Percentiles rank a stretch among this genome's conserved stretches.
These are phyloP conservation scores for Hypoxylon sp. DNA, from an alignment of 2,329 filamentous ascomycete genomes.

Conservation along the genomic window DNA sequence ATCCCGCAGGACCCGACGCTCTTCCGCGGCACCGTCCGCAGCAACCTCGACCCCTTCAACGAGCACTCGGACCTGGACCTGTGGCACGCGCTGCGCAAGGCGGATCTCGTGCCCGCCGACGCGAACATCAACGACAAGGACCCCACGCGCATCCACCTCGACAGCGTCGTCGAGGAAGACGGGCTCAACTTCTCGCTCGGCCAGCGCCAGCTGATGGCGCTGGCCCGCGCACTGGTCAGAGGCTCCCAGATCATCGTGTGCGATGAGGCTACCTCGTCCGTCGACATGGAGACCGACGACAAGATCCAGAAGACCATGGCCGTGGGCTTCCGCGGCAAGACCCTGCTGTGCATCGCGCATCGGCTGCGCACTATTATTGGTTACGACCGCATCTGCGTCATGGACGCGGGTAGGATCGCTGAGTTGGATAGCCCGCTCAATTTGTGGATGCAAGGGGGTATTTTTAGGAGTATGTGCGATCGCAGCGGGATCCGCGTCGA, in stretches of 20 bases:
- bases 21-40: slow-evolving; percentile 84
- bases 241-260: slow-evolving; percentile 93
- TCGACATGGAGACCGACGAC: slow-evolving; percentile 96
- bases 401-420: slow-evolving; percentile 90
- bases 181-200: slow-evolving; percentile 96
- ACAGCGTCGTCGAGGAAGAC: slow-evolving; percentile 90
- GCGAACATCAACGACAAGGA: slow-evolving; percentile 61
- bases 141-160: slow-evolving; percentile 80
- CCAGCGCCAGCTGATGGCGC: slow-evolving; percentile 94
- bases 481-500: slow-evolving; percentile 79
- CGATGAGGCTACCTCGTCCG: slow-evolving; percentile 93
- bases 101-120: slow-evolving; percentile 75
- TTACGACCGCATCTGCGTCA: slow-evolving; percentile 96
- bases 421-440: slow-evolving; percentile 84
- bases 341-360: slow-evolving; percentile 92
- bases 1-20: slow-evolving; percentile 89
- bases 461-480: slow-evolving; percentile 93
- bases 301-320: slow-evolving; percentile 95
- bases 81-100: slow-evolving; percentile 83
- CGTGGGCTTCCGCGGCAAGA: slow-evolving; percentile 86
- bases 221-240: slow-evolving; percentile 90
- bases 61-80: slow-evolving; percentile 84
- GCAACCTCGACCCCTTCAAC: slow-evolving; percentile 84
- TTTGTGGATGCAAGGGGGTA: slow-evolving; percentile 74
- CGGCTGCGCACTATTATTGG: slow-evolving; percentile 91